Evolutionary conservation across 2,329 filamentous ascomycete species (phyloP), one percentile per base, ranked within the genome.

Genomic region (Ophiostoma quercus): DNA sequence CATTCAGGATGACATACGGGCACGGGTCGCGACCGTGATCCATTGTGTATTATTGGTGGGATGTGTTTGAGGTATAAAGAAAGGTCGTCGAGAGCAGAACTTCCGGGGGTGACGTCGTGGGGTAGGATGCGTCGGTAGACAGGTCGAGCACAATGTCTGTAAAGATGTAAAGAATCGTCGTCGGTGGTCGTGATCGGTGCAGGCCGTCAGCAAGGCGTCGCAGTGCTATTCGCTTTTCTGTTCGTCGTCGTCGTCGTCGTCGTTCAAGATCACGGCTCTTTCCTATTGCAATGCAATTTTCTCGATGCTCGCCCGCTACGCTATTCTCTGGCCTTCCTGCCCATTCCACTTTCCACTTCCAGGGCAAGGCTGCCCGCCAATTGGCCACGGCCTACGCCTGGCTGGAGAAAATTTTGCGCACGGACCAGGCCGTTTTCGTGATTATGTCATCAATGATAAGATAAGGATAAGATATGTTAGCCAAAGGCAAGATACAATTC

Each of bases 11-110:
- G 77, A 98, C 94, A 90, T 90, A 98, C 70, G 95, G 95, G 82
- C 95, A 98, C 73, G 95, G 95, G 82, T 98, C 95, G 83, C 95
- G 88, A 74, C 92, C 91, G 85, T 98, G 95, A 88, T 99, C 94
- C 91, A 97, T 37, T 2, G 14, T 95, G 60, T 37, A n/a, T 69
- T 47, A 39, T 32, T 16, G 8, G 60, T 3, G 37, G 16, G 41
- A 34, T n/a, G 19, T 1, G 25, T 62, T 34, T 34, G 25, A 11
- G 14, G 51, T 12, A 25, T 11, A 62, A 25, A 19, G 2, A 16
- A 16, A 19, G 6, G 25, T 60, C 3, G 62, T 19, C 2, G 62
- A 34, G 57, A 62, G 57, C 57, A 62, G 22, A 62, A 25, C 22
- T 62, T 25, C 57, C 57, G 57, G 11, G 32, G 57, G 25, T 62